Evolutionary conservation across 2,329 filamentous ascomycete genomes (phyloP).

Genomic region (Colletotrichum acutatum): DNA sequence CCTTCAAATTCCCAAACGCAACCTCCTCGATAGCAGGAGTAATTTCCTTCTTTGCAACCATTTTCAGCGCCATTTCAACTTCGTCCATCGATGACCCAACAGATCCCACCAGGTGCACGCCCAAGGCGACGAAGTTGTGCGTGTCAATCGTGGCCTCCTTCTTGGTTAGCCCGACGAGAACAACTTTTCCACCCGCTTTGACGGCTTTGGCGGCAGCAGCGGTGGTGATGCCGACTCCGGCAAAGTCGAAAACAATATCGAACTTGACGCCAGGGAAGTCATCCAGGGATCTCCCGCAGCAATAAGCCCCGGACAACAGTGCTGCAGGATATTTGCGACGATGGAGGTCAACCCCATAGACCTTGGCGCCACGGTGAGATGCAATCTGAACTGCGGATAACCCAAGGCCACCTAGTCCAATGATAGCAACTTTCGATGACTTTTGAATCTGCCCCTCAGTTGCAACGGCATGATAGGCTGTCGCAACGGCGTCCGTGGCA

Average conservation of each 20-base stretch:
- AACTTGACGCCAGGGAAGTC: background rate
- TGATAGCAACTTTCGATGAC: background rate
- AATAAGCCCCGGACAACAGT: background rate
- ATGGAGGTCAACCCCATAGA: constrained; percentile 3
- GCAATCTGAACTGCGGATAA: constrained; percentile 3
- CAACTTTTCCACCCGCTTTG: constrained; percentile 7
- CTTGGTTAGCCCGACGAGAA: constrained; percentile 12
- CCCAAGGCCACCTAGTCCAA: constrained; percentile 9
- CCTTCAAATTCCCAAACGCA: background rate
- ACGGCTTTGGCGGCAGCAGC: background rate
- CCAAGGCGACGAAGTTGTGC: background rate
- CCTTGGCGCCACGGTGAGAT: background rate
- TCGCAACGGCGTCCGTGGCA: constrained; percentile 26
- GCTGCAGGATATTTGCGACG: constrained; percentile 3
- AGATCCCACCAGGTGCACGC: background rate
- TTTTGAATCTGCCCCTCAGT: constrained; percentile 7
- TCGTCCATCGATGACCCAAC: background rate
- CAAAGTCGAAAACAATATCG: constrained; percentile 22
- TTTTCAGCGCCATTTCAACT: background rate
- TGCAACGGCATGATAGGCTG: constrained; percentile 33
- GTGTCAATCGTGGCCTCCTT: background rate
- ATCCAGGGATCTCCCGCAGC: background rate
- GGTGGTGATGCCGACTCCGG: background rate
- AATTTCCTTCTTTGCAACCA: background rate
- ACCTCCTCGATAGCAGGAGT: background rate